Base-by-base conservation (phyloP, 441 rosid genomes). In the Jatropha podagrica region DNA sequence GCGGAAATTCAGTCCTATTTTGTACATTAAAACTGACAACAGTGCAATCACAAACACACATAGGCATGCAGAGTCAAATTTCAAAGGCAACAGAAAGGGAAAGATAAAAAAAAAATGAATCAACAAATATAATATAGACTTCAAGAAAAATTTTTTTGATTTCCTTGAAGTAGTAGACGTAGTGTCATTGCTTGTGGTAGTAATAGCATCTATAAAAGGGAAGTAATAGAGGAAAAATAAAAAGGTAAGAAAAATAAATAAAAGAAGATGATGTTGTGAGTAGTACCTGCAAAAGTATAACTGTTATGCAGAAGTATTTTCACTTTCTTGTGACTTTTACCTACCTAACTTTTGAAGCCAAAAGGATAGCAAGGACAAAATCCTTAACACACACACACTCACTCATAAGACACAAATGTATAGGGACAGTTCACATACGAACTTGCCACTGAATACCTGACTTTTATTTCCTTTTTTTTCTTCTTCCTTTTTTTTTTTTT, bases 261-360 rank as follows among this genome's bases (percentile, higher is more conserved):
- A 4, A 59, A 62, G 13, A 7, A 77, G 32, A 64, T 14, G 51
- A 74, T 69, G 78, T 58, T 68, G 66, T 65, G 65, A 76, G 74
- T 42, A 38, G 67, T 38, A 63, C 48, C 7, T 49, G 18, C 69
- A 41, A 59, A 73, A 69, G 44, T 58, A 75, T 69, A 69, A 71
- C 40, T 58, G 7, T 51, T 32, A 38, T 51, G 8, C 23, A 27
- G 20, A 65, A 61, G 71, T 48, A 23, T 65, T 73, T 60, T 63
- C 37, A 71, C 76, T 79, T 87, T 80, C 77, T 84, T 78, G 83
- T 80, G 83, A 78, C 80, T 75, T 81, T 74, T 77, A 72, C 74
- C 79, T 42, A 48, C 65, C 60, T 18, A 48, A 80, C 73, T 74
- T 77, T 76, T 23, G 71, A 76, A 68, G 44, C 65, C 69, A 77